Evolutionary conservation across 1,284 basidiomycete genomes (phyloP), one percentile per base, ranked within the genome.

Genomic region (Schizopora paradoxa): DNA sequence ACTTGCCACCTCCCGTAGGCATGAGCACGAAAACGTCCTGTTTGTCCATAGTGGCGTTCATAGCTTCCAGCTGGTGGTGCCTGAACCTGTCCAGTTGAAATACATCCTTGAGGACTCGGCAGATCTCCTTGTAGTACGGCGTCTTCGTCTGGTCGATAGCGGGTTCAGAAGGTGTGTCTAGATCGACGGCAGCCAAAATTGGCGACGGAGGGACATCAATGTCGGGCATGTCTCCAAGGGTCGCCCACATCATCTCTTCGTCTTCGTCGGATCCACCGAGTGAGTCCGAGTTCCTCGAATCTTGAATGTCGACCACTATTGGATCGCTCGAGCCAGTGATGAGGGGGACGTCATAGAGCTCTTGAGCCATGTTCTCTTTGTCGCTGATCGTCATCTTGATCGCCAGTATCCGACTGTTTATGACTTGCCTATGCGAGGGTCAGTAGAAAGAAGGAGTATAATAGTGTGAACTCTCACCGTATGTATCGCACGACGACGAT

Each of bases 1-100:
- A 86, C 67, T 98, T 98, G 0, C 94, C 95, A 5, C 94, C 95
- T 22, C 95, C 95, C 0, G 95, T 99, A 0, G 96, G 95, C 82
- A 98, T 95, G 5, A 99, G 74, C 14, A 97, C 90, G 55, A 98
- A 93, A 10, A 93, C 91, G 58, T 99, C 94, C 39, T 73, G 76
- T 2, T 87, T 92, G 0, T 73, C 69, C 61, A 99, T 70, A 0
- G 88, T 84, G 2, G 84, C 85, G 41, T 82, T 77, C 56, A 98
- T 90, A 0, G 90, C 92, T 58, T 91, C 85, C 29, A 91, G 74
- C 62, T 98, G 96, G 61, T 97, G 90, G 4, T 65, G 67, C 11
- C 94, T 80, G 64, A 98, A 98, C 0, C 60, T 58, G 0, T 72
- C 58, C 2, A 98, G 69, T 6, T 70, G 68, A 64, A 98, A 98